Evolutionary conservation across 306 rosid species (phyloP).

Genomic region (Cicer bijugum): DNA sequence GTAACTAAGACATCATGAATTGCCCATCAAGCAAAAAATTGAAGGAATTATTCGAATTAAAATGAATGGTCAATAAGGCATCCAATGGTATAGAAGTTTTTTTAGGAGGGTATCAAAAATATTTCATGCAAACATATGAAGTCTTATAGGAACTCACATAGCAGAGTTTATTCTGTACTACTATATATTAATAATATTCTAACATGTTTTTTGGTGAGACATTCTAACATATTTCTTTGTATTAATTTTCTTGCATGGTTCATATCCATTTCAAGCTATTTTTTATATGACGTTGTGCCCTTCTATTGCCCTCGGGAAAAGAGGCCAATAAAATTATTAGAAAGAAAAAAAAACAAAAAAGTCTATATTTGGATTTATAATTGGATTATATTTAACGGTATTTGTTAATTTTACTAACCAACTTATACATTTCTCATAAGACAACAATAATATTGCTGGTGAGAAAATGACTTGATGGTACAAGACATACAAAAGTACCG

Average conservation of each 20-base stretch:
- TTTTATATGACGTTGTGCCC: neutral
- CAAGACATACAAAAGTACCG: slow-evolving; percentile 43
- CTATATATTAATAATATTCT: neutral
- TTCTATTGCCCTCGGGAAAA: slow-evolving; percentile 4
- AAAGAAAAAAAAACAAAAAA: neutral
- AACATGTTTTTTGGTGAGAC: neutral
- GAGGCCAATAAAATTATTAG: neutral
- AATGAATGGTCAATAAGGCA: slow-evolving; percentile 40
- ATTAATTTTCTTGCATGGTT: neutral
- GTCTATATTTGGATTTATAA: neutral
- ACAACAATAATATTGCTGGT: slow-evolving; percentile 50
- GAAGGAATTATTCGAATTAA: slow-evolving; percentile 18
- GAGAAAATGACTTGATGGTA: slow-evolving; percentile 52
- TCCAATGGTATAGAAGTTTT: slow-evolving; percentile 32
- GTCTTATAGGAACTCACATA: neutral
- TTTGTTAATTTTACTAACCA: slow-evolving; percentile 36
- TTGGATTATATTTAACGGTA: neutral
- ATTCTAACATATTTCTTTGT: slow-evolving; percentile 17
- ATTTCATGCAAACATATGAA: neutral
- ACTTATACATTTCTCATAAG: slow-evolving; percentile 36
- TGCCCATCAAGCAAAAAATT: slow-evolving; percentile 33
- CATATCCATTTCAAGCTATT: neutral
- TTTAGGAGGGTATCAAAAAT: neutral
- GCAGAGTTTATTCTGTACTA: too few species aligned
- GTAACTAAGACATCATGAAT: slow-evolving; percentile 24